Percentiles rank a stretch among this genome's conserved stretches.
Conservation (phyloP, 495 filamentous ascomycete species). For the Parathielavia appendiculata region DNA sequence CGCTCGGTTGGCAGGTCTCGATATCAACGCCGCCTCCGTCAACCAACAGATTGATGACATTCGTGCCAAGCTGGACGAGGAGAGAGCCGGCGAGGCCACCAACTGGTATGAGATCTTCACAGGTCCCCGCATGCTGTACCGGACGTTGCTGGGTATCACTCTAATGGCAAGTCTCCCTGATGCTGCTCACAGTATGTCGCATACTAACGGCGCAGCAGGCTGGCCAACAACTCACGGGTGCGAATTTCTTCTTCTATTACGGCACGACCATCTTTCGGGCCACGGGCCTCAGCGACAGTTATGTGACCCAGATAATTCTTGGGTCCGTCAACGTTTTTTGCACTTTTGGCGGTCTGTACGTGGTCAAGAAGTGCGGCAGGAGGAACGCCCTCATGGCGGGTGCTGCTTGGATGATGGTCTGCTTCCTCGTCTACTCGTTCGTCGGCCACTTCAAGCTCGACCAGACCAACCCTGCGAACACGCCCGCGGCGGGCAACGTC, state of each 20-base stretch:
- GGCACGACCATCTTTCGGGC: constrained; percentile 67
- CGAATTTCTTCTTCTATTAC: constrained; percentile 83
- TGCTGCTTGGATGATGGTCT: constrained; percentile 63
- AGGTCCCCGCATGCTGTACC: constrained; percentile 67
- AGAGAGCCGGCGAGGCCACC: constrained; percentile 56
- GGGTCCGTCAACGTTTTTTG: constrained; percentile 68
- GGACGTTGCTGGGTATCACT: constrained; percentile 61
- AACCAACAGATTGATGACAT: constrained; percentile 69
- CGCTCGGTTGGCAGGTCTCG: constrained; percentile 64
- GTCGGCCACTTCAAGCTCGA: constrained; percentile 58
- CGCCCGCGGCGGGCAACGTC: constrained; percentile 56
- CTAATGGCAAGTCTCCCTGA: constrained; percentile 44
- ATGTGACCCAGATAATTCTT: constrained; percentile 69
- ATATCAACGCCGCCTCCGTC: constrained; percentile 57
- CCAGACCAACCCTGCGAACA: constrained; percentile 45
- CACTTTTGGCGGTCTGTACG: constrained; percentile 66
- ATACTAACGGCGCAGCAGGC: constrained; percentile 30
- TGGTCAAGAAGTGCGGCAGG: constrained; percentile 67
- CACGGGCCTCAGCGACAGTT: constrained; percentile 62
- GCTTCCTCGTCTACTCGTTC: constrained; percentile 71
- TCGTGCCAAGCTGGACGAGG: constrained; percentile 57
- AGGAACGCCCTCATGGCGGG: constrained; percentile 61
- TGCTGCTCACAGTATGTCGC: background rate
- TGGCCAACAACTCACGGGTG: constrained; percentile 66
- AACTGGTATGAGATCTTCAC: constrained; percentile 64